A percentile compares a stretch with the other conserved stretches of the same genome.
These are phyloP conservation scores for Amylostereum areolatum DNA, from an alignment of 1,284 basidiomycete species.

Conservation along the genomic window DNA sequence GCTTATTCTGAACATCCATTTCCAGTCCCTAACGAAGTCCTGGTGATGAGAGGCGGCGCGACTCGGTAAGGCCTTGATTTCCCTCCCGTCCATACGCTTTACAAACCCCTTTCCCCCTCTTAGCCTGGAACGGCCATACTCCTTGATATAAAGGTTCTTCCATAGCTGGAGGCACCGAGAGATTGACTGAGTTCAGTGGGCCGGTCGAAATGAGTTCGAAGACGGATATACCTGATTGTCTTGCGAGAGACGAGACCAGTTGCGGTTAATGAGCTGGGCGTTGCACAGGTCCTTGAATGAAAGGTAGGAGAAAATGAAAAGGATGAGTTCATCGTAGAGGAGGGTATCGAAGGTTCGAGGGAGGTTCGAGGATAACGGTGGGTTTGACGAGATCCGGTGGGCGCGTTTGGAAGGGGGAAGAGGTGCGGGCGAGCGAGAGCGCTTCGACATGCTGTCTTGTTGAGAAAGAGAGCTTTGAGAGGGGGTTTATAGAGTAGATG, in stretches of 20 bases:
- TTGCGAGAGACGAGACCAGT: constrained; percentile 59
- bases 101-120: constrained; percentile 60
- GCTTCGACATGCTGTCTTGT: constrained; percentile 44
- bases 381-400: constrained; percentile 24
- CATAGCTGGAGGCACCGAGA: constrained; percentile 36
- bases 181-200: constrained; percentile 3
- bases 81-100: constrained; percentile 46
- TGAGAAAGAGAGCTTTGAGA: no score
- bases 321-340: constrained; percentile 69
- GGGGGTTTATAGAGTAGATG: no score
- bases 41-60: constrained; percentile 26
- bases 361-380: constrained; percentile 9
- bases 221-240: constrained; percentile 46
- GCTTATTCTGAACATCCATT: constrained; percentile 80
- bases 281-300: constrained; percentile 61
- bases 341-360: constrained; percentile 42
- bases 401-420: constrained; percentile 56
- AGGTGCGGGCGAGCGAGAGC: constrained; percentile 38
- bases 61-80: constrained; percentile 53
- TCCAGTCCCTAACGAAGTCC: constrained; percentile 60
- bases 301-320: constrained; percentile 68
- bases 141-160: constrained; percentile 50
- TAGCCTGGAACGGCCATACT: constrained; percentile 61
- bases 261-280: constrained; percentile 54
- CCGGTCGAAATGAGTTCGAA: constrained; percentile 4